Conservation (phyloP, 768 basidiomycete genomes). For the Mrakia blollopis region DNA sequence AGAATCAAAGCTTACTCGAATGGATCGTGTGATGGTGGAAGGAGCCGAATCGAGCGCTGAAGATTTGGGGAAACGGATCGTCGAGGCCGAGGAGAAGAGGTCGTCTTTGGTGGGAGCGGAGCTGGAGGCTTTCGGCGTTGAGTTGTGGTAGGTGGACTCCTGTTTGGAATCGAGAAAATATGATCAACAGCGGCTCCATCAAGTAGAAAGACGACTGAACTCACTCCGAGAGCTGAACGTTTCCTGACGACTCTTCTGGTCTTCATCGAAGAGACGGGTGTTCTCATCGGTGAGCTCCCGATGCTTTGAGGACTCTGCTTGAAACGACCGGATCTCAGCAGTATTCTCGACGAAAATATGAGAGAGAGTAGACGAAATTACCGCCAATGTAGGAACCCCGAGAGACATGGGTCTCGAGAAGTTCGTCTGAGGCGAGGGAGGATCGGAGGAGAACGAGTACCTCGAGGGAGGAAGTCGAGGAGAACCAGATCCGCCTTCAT, state of each 20-base stretch:
- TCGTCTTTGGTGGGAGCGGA: background rate
- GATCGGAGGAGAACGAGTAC: background rate
- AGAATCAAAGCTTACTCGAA: no score
- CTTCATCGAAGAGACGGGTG: background rate
- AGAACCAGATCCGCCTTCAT: background rate
- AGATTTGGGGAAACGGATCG: background rate
- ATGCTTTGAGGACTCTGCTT: background rate
- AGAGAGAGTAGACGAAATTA: background rate
- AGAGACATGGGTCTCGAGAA: background rate
- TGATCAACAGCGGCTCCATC: background rate
- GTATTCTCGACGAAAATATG: background rate
- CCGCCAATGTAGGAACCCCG: background rate
- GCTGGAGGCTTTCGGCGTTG: background rate
- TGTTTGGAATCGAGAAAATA: background rate
- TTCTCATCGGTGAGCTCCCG: background rate
- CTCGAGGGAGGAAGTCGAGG: background rate
- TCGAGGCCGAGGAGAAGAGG: background rate
- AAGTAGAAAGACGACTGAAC: background rate
- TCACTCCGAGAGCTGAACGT: background rate
- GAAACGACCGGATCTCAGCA: background rate
- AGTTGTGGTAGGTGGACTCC: background rate
- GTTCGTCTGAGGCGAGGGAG: background rate
- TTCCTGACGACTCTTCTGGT: background rate
- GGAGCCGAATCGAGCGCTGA: no score
- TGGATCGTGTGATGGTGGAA: no score